Percentiles rank a stretch among this genome's conserved stretches.
phyloP scores from a whole-genome alignment of 2,329 filamentous ascomycete species.

The Aspergillus spinulosporus region DNA sequence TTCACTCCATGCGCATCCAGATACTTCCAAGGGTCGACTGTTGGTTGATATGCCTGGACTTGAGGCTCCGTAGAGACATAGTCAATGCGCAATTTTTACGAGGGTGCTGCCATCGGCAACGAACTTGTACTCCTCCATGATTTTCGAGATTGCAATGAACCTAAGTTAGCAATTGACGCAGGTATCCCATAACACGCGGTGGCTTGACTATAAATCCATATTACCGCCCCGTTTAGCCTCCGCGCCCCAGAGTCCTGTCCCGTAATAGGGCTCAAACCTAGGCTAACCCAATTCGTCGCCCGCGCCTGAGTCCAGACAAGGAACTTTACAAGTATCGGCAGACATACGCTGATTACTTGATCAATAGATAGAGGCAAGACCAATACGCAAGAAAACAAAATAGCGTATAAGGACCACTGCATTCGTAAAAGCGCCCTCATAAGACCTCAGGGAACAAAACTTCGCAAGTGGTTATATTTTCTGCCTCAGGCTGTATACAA shows the following conservation, averaged over 20 bases:
- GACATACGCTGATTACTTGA: neutral
- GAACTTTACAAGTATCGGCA: neutral
- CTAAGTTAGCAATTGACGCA: no score
- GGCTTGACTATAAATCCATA: no score
- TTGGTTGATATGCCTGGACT: neutral
- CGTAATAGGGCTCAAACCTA: slow-evolving; percentile 26
- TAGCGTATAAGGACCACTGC: no score
- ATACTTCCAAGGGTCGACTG: neutral
- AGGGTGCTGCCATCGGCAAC: no score
- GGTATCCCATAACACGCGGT: no score
- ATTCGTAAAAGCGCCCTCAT: neutral
- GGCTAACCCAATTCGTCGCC: slow-evolving; percentile 10
- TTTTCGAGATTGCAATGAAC: no score
- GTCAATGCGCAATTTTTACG: neutral
- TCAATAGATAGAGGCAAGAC: neutral
- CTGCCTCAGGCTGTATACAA: slow-evolving; percentile 20
- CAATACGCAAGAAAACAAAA: no score
- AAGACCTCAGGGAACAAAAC: neutral
- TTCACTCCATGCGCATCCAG: neutral
- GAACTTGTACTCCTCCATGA: no score
- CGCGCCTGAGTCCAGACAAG: neutral
- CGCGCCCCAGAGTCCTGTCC: neutral
- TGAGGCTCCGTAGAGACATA: neutral
- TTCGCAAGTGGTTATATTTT: neutral
- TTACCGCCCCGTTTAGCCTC: neutral